Evolutionary conservation across 768 basidiomycete species (phyloP).

Genomic region (Rhodotorula kratochvilovae): DNA sequence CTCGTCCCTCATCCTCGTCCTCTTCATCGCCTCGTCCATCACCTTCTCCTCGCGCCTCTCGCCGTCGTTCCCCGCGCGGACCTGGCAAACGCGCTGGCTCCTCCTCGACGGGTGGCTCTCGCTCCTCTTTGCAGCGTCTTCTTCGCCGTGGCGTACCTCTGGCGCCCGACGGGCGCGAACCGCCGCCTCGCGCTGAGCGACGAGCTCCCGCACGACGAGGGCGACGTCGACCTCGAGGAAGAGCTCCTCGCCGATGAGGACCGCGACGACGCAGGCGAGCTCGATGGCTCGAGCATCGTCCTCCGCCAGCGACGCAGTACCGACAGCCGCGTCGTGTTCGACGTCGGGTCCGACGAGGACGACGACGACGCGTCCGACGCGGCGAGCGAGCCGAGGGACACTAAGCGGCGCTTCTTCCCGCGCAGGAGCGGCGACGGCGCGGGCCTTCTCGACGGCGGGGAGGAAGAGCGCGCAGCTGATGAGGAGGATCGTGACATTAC

Average conservation of each 20-base stretch:
- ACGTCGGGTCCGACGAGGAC: slow-evolving; percentile 30
- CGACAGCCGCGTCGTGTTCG: slow-evolving; percentile 6
- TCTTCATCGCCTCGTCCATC: slow-evolving; percentile 88
- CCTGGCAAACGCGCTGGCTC: slow-evolving; percentile 68
- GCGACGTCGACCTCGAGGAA: slow-evolving; percentile 82
- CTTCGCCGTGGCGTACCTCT: slow-evolving; percentile 74
- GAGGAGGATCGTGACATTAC: slow-evolving; percentile 25
- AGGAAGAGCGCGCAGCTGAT: not conserved
- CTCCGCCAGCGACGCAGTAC: not conserved
- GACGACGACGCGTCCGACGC: slow-evolving; percentile 6
- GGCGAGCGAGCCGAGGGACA: not conserved
- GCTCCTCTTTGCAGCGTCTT: slow-evolving; percentile 68
- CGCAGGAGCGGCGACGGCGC: not conserved
- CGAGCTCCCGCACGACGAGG: slow-evolving; percentile 89
- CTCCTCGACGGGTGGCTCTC: slow-evolving; percentile 91
- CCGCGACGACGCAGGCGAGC: slow-evolving; percentile 45
- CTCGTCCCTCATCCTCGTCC: slow-evolving; percentile 73
- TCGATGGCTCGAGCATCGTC: slow-evolving; percentile 5
- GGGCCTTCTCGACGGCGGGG: not conserved
- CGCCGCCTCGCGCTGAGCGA: slow-evolving; percentile 91
- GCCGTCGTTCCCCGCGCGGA: slow-evolving; percentile 46
- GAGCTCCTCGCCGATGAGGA: slow-evolving; percentile 76
- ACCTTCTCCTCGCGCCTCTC: slow-evolving; percentile 84
- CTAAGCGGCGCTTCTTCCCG: not conserved
- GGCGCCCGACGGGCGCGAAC: slow-evolving; percentile 88